Percentiles rank a stretch among this genome's conserved stretches.
Conservation (phyloP, 768 basidiomycete genomes). For the Galerina marginata region DNA sequence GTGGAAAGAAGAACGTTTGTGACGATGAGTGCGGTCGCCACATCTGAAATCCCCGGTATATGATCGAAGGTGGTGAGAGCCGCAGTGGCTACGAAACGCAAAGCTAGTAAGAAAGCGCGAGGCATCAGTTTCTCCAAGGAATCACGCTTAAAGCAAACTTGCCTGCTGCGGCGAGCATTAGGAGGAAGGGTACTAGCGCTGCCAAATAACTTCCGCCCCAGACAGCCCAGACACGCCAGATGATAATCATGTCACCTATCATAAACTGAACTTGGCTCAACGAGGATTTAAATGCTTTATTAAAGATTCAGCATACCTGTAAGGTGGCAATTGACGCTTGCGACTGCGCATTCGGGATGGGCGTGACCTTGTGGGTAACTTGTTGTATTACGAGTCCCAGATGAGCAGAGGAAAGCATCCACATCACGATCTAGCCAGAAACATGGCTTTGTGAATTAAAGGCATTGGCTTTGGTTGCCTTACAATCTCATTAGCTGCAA, state of each 20-base stretch:
- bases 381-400: no score
- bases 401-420: neutral
- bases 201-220: conserved; percentile 10
- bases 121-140: neutral
- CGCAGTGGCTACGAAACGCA: no score
- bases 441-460: conserved; percentile 1
- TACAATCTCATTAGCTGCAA: neutral
- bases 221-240: conserved; percentile 11
- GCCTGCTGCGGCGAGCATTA: conserved; percentile 13
- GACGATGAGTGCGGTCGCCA: neutral
- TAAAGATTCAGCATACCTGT: no score
- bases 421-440: neutral
- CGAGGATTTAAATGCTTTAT: no score
- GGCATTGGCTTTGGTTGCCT: conserved; percentile 5
- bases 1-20: conserved; percentile 6
- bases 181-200: neutral
- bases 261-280: neutral
- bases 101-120: no score
- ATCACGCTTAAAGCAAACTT: neutral
- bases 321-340: no score
- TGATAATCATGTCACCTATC: conserved; percentile 14
- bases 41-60: neutral
- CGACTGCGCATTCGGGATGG: no score
- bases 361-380: no score
- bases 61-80: neutral